phyloP scores from a whole-genome alignment of 306 rosid genomes.

The Lithocarpus polystachyus region DNA sequence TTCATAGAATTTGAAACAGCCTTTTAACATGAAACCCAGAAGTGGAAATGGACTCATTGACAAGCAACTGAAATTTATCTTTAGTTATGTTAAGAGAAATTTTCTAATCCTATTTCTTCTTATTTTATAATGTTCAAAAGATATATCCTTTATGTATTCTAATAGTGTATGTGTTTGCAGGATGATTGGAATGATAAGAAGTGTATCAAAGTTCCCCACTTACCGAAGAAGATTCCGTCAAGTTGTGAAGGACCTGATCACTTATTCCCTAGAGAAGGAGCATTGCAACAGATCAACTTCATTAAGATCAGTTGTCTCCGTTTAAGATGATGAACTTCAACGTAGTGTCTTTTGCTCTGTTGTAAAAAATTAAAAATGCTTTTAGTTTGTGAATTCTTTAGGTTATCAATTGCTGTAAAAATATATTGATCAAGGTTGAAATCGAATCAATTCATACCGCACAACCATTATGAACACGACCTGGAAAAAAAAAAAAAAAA shows the following conservation, averaged over 20 bases:
- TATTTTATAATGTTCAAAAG: background rate
- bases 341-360: slow-evolving; percentile 2
- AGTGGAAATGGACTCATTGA: background rate
- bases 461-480: background rate
- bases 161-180: slow-evolving; percentile 31
- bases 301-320: slow-evolving; percentile 34
- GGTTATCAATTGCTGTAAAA: slow-evolving; percentile 15
- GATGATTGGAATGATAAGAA: slow-evolving; percentile 77
- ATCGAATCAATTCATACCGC: background rate
- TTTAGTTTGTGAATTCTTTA: slow-evolving; percentile 29
- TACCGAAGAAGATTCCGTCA: slow-evolving; percentile 65
- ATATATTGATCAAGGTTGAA: background rate
- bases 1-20: background rate
- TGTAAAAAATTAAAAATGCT: background rate
- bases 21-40: background rate
- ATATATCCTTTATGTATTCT: slow-evolving; percentile 7
- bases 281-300: slow-evolving; percentile 32
- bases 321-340: slow-evolving; percentile 28
- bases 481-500: background rate
- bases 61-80: no score
- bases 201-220: slow-evolving; percentile 70
- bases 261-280: slow-evolving; percentile 33
- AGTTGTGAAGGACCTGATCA: slow-evolving; percentile 52
- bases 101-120: background rate
- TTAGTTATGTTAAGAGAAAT: background rate